Conservation (phyloP, 2,329 filamentous ascomycete genomes). For the Botrytis galanthina region DNA sequence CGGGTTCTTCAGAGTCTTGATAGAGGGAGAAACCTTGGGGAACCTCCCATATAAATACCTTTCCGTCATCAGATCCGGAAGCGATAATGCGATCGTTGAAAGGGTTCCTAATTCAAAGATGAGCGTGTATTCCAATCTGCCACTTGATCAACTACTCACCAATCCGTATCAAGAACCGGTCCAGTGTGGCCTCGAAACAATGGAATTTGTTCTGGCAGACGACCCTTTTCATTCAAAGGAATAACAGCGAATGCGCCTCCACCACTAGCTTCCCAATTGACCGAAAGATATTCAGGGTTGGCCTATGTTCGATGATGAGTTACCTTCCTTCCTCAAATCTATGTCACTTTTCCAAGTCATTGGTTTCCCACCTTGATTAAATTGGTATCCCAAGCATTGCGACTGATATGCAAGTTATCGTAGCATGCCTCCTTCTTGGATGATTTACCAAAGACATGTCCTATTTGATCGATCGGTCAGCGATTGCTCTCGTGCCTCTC, state of each 20-base stretch:
- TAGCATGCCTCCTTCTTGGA: slow-evolving; percentile 98
- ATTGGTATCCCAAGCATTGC: slow-evolving; percentile 99
- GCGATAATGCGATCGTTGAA: slow-evolving; percentile 93
- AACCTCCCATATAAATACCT: slow-evolving; percentile 95
- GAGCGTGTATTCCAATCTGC: background rate
- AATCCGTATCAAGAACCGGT: slow-evolving; percentile 94
- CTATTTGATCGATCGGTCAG: slow-evolving; percentile 48
- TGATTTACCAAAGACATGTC: slow-evolving; percentile 96
- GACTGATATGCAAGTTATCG: slow-evolving; percentile 94
- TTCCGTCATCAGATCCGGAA: slow-evolving; percentile 93
- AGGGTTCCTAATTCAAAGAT: slow-evolving; percentile 66
- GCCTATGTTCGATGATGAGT: slow-evolving; percentile 54
- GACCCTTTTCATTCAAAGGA: slow-evolving; percentile 83
- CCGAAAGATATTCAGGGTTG: slow-evolving; percentile 91
- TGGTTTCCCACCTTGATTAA: slow-evolving; percentile 75
- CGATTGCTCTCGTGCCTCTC: slow-evolving; percentile 31
- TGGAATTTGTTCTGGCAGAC: slow-evolving; percentile 87
- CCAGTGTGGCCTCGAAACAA: slow-evolving; percentile 96
- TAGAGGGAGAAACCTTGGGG: slow-evolving; percentile 82
- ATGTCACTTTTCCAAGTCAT: background rate
- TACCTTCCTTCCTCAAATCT: slow-evolving; percentile 8
- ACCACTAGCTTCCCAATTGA: slow-evolving; percentile 97
- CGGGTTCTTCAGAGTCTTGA: slow-evolving; percentile 78
- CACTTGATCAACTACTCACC: slow-evolving; percentile 52
- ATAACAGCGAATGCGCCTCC: slow-evolving; percentile 97